Evolutionary conservation across 208 protist genomes (phyloP), one percentile per base, ranked within the genome.

Genomic region (Acanthamoeba sp.): DNA sequence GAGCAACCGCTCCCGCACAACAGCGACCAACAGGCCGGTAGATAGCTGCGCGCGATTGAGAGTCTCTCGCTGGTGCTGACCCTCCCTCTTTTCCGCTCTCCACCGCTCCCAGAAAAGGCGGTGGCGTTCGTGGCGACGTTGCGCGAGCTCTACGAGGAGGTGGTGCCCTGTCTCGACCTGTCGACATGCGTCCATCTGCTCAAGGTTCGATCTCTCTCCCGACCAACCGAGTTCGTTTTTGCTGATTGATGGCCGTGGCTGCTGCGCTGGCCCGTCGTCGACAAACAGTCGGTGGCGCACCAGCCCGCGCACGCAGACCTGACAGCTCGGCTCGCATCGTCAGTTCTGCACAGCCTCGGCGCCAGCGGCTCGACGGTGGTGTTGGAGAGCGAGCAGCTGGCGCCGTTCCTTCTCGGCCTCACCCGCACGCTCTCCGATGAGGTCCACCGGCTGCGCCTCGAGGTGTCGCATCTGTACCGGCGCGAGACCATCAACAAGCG

Each of bases 401-500:
- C 50, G 36, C 36, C 36, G 20, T 40, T 45, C 40, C n/a, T 82
- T 34, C 40, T 82, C n/a, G 71, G 40, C 6, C 40, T 82, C 36
- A 45, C 71, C 38, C n/a, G 38, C 71, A 45, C 36, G 38, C 40
- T 82, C 24, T 82, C 71, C 1, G 34, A 27, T 18, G 71, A 82
- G 34, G 71, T 82, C 22, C 38, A 40, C 20, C 38, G 27, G 4
- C 40, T 82, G 40, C 34, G 71, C 20, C 3, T 82, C 20, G 71
- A 82, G 24, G 71, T 82, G 34, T 27, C 71, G 6, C 71, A 82
- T 9, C 71, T 82, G 38, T 45, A 82, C 36, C 71, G 36, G 7
- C 71, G 71, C 18, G 71, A 82, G 71, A 45, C 71, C 71, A 45
- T 82, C 71, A 76, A 76, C 36, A 76, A 76, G 32, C 66, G 66